Evolutionary conservation across 2,329 filamentous ascomycete species (phyloP).

Genomic region (Fusarium nanum): DNA sequence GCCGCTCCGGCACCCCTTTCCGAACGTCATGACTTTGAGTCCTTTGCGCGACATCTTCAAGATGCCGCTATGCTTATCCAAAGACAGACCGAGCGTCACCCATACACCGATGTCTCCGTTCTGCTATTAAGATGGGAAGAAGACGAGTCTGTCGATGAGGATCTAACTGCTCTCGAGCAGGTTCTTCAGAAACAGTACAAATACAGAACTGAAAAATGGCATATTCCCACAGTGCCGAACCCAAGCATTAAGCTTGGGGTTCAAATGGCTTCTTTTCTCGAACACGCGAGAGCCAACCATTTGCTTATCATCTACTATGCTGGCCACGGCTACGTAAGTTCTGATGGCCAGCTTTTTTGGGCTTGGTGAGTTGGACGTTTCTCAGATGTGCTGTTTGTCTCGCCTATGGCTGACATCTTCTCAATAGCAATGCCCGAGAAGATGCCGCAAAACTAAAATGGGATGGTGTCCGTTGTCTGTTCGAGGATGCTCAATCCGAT

Average conservation of each 20-base stretch:
- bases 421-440: constrained; percentile 64
- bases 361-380: constrained; percentile 66
- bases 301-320: constrained; percentile 74
- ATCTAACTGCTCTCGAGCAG: constrained; percentile 66
- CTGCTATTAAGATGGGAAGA: constrained; percentile 73
- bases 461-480: constrained; percentile 70
- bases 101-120: constrained; percentile 69
- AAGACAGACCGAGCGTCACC: constrained; percentile 68
- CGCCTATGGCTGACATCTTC: constrained; percentile 56
- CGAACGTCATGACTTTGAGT: constrained; percentile 72
- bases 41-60: constrained; percentile 74
- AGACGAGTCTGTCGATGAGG: constrained; percentile 64
- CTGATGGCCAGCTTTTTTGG: constrained; percentile 73
- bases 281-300: constrained; percentile 67
- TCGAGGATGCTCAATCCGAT: constrained; percentile 72
- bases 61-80: constrained; percentile 76
- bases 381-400: constrained; percentile 26
- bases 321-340: constrained; percentile 68
- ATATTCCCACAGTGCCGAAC: constrained; percentile 69
- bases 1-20: constrained; percentile 52
- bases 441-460: constrained; percentile 72
- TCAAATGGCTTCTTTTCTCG: constrained; percentile 69
- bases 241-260: constrained; percentile 71
- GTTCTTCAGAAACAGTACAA: constrained; percentile 70
- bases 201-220: constrained; percentile 70